phyloP scores from a whole-genome alignment of 2,329 filamentous ascomycete species.

The Clonostachys rhizophaga region DNA sequence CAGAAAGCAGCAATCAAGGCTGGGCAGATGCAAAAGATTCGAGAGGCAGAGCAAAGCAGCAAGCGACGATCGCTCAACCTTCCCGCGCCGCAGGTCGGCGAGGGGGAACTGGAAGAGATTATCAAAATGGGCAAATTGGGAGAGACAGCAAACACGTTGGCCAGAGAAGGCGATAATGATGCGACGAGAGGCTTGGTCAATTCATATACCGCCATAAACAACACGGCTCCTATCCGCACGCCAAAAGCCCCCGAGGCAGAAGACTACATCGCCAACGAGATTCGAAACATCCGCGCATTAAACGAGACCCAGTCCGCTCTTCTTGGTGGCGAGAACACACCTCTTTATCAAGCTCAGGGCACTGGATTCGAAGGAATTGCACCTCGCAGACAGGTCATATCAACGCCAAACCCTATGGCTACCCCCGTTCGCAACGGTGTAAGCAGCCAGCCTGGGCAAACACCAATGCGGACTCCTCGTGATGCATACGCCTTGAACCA shows the following conservation, averaged over 20 bases:
- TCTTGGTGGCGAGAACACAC: conserved; percentile 89
- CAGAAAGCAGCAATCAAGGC: conserved; percentile 88
- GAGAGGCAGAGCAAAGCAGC: conserved; percentile 95
- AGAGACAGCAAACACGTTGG: conserved; percentile 74
- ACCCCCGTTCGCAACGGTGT: conserved; percentile 71
- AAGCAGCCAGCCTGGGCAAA: conserved; percentile 72
- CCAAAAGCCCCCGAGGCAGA: conserved; percentile 88
- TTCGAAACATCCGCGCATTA: conserved; percentile 85
- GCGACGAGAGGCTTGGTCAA: conserved; percentile 82
- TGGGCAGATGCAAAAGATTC: conserved; percentile 88
- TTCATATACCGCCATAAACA: conserved; percentile 79
- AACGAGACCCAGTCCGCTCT: conserved; percentile 93
- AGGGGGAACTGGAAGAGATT: conserved; percentile 91
- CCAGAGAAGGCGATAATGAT: conserved; percentile 75
- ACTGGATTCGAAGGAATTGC: conserved; percentile 85
- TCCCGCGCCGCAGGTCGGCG: conserved; percentile 86
- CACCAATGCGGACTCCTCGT: conserved; percentile 81
- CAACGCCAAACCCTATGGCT: conserved; percentile 94
- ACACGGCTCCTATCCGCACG: conserved; percentile 82
- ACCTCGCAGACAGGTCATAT: conserved; percentile 72
- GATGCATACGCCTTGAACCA: conserved; percentile 83
- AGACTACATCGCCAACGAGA: conserved; percentile 94
- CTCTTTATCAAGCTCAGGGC: conserved; percentile 72
- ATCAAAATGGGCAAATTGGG: conserved; percentile 98
- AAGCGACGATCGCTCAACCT: conserved; percentile 81